Conservation (phyloP, 495 filamentous ascomycete species). For the Glarea lozoyensis region DNA sequence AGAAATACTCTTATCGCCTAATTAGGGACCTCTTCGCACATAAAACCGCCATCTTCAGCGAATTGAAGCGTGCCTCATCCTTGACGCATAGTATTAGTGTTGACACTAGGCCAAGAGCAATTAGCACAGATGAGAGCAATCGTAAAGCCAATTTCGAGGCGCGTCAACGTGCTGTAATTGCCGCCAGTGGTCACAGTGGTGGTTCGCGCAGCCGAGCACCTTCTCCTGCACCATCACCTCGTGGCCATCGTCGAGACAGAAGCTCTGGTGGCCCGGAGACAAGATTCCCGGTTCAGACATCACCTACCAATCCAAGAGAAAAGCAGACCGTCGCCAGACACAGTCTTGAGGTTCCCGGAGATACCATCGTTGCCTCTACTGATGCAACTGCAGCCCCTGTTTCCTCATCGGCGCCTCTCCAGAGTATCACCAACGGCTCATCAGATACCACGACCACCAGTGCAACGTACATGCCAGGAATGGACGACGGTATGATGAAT, state of each 20-base stretch:
- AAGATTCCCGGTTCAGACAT: slow-evolving; percentile 79
- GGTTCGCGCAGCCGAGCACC: slow-evolving; percentile 57
- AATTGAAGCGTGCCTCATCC: slow-evolving; percentile 85
- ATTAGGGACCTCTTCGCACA: slow-evolving; percentile 88
- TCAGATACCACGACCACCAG: slow-evolving; percentile 12
- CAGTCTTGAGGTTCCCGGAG: slow-evolving; percentile 56
- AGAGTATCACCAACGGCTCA: slow-evolving; percentile 29
- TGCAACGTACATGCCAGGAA: slow-evolving; percentile 17
- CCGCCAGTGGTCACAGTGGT: slow-evolving; percentile 37
- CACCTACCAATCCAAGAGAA: slow-evolving; percentile 39
- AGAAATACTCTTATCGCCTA: slow-evolving; percentile 86
- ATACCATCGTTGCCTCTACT: slow-evolving; percentile 18
- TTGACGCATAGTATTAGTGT: slow-evolving; percentile 41
- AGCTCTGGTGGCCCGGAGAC: slow-evolving; percentile 71
- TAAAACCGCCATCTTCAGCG: slow-evolving; percentile 90
- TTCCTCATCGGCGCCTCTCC: slow-evolving; percentile 3
- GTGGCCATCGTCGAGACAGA: slow-evolving; percentile 62
- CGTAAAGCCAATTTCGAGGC: slow-evolving; percentile 91
- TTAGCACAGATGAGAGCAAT: slow-evolving; percentile 94
- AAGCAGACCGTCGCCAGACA: slow-evolving; percentile 24
- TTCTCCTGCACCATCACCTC: slow-evolving; percentile 59
- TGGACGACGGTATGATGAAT: slow-evolving; percentile 21
- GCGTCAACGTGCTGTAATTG: slow-evolving; percentile 71
- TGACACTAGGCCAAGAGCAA: slow-evolving; percentile 54
- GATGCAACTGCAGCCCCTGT: slow-evolving; percentile 18